Conservation (phyloP, 768 basidiomycete genomes). For the Cyclocybe cylindracea region DNA sequence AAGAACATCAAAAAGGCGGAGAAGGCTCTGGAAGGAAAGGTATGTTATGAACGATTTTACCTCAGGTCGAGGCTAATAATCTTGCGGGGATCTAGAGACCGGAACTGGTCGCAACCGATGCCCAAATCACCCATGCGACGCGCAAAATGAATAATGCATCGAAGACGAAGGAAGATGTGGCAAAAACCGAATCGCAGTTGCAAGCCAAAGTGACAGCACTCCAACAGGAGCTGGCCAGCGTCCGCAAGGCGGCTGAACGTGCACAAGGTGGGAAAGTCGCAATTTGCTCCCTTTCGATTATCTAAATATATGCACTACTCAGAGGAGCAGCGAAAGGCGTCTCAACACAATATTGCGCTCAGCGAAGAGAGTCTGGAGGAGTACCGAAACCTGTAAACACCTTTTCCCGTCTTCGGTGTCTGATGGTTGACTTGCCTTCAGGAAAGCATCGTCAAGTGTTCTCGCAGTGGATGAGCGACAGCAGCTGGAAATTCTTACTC, state of each 20-base stretch:
- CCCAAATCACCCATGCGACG: constrained; percentile 84
- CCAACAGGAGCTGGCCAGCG: constrained; percentile 64
- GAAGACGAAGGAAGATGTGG: constrained; percentile 62
- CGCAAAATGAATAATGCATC: constrained; percentile 76
- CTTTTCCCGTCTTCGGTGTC: neutral
- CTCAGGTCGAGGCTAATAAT: neutral
- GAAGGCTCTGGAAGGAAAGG: constrained; percentile 84
- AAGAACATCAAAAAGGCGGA: constrained; percentile 88
- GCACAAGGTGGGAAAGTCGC: constrained; percentile 65
- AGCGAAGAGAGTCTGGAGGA: constrained; percentile 85
- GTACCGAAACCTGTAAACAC: constrained; percentile 75
- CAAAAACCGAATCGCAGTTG: constrained; percentile 48
- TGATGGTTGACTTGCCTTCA: constrained; percentile 25
- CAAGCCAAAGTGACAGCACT: constrained; percentile 54
- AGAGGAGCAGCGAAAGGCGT: constrained; percentile 77
- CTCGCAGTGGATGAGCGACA: constrained; percentile 89
- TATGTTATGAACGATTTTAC: constrained; percentile 24
- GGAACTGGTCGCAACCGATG: constrained; percentile 78
- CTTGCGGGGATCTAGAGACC: constrained; percentile 60
- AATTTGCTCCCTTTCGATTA: neutral
- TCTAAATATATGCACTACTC: constrained; percentile 1
- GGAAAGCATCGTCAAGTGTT: constrained; percentile 78
- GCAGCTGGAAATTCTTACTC: constrained; percentile 71
- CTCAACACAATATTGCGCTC: constrained; percentile 75
- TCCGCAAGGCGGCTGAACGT: constrained; percentile 68